Evolutionary conservation across 352 stramenopile species (phyloP).

Genomic region (Phytophthora macrochlamydospora): DNA sequence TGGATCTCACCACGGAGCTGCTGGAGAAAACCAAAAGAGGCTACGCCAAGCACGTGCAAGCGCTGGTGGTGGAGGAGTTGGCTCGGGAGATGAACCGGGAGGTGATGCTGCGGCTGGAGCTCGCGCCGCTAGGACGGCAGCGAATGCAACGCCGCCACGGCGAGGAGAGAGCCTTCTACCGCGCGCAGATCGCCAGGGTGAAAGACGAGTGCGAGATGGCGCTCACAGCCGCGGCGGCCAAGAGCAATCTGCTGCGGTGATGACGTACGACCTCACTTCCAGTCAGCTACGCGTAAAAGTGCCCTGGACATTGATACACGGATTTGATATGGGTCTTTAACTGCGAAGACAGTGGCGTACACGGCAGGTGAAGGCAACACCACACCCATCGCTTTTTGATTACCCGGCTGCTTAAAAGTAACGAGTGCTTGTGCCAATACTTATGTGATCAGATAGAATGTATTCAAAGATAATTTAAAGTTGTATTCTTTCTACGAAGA

Average conservation of each 20-base stretch:
- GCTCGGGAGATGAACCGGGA: slow-evolving; percentile 66
- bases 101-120: slow-evolving; percentile 55
- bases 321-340: too few species aligned
- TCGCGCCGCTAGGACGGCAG: slow-evolving; percentile 41
- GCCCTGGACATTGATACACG: too few species aligned
- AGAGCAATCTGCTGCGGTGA: slow-evolving; percentile 78
- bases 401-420: too few species aligned
- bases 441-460: too few species aligned
- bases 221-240: slow-evolving; percentile 62
- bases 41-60: slow-evolving; percentile 59
- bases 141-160: slow-evolving; percentile 61
- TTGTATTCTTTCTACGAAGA: too few species aligned
- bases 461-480: too few species aligned
- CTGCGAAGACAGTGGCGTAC: too few species aligned
- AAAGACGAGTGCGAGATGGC: slow-evolving; percentile 68
- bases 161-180: slow-evolving; percentile 56
- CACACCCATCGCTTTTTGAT: too few species aligned
- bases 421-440: too few species aligned
- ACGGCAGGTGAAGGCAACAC: too few species aligned
- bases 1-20: slow-evolving; percentile 53
- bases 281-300: too few species aligned
- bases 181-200: slow-evolving; percentile 66
- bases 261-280: not conserved
- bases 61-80: slow-evolving; percentile 64
- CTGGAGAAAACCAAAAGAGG: slow-evolving; percentile 68